Conservation (phyloP, 352 stramenopile species). For the Globisporangium uncinulatum region DNA sequence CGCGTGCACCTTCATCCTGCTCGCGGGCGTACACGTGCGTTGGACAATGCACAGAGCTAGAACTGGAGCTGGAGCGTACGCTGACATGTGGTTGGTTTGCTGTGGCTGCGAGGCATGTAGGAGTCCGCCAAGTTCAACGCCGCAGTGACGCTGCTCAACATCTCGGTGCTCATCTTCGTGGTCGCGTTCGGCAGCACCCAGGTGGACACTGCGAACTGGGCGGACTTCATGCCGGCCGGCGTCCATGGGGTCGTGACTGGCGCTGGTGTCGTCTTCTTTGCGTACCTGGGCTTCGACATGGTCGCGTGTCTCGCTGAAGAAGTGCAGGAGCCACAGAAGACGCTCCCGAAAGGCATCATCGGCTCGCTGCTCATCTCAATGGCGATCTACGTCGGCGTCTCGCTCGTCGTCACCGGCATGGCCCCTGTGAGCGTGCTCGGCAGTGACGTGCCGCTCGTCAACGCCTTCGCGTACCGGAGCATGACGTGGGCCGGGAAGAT, state of each 20-base stretch:
- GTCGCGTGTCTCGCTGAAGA: conserved; percentile 90
- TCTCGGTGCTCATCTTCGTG: conserved; percentile 89
- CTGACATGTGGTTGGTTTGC: background rate
- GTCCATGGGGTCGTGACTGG: conserved; percentile 86
- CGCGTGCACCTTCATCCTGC: conserved; percentile 77
- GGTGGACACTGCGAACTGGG: conserved; percentile 71
- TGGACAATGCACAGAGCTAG: background rate
- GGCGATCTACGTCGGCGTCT: conserved; percentile 87
- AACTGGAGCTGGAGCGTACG: background rate
- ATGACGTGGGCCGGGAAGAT: conserved; percentile 69
- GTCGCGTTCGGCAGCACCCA: conserved; percentile 74
- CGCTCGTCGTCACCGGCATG: conserved; percentile 88
- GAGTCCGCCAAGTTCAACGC: conserved; percentile 92
- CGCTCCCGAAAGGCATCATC: conserved; percentile 90
- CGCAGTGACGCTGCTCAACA: conserved; percentile 86
- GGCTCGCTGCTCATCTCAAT: conserved; percentile 89
- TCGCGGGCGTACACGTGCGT: conserved; percentile 76
- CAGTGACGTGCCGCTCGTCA: conserved; percentile 73
- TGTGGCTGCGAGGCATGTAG: conserved; percentile 17
- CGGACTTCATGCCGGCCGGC: conserved; percentile 82
- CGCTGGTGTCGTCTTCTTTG: conserved; percentile 89
- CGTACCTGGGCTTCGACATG: conserved; percentile 93
- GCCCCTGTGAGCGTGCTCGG: conserved; percentile 66
- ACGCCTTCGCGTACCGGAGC: conserved; percentile 76
- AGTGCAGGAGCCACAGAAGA: conserved; percentile 85